Conservation (phyloP, 331 rosid species). For the Dryas integrifolia region DNA sequence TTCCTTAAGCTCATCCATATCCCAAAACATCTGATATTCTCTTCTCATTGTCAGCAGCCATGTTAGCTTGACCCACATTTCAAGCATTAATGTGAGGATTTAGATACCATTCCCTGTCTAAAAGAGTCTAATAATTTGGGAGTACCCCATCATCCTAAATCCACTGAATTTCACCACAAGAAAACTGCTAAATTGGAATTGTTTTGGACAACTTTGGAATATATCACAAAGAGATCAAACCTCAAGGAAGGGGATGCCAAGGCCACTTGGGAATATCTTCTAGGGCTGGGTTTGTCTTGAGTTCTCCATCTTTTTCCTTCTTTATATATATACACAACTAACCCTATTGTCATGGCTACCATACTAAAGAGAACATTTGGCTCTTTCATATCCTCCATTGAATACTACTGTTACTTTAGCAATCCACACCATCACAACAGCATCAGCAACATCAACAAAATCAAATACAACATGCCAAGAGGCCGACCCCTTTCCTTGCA, state of each 20-base stretch:
- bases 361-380: constrained; percentile 47
- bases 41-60: constrained; percentile 24
- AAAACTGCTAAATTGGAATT: constrained; percentile 24
- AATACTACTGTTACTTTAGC: constrained; percentile 32
- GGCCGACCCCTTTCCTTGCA: constrained; percentile 78
- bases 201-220: constrained; percentile 31
- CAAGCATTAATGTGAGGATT: constrained; percentile 29
- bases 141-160: not conserved
- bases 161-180: constrained; percentile 25
- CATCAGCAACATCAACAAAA: constrained; percentile 31
- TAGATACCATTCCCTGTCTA: constrained; percentile 65
- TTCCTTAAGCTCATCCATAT: constrained; percentile 40
- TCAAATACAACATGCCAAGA: constrained; percentile 63
- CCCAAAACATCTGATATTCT: constrained; percentile 45
- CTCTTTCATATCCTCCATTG: constrained; percentile 40
- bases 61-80: constrained; percentile 35
- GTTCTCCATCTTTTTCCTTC: constrained; percentile 27
- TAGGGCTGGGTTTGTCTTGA: constrained; percentile 32
- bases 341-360: constrained; percentile 46
- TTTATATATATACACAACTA: constrained; percentile 22
- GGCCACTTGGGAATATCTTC: constrained; percentile 60
- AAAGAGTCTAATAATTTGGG: constrained; percentile 37
- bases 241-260: constrained; percentile 39
- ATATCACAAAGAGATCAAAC: constrained; percentile 30
- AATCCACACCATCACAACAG: constrained; percentile 33